Base-by-base conservation (phyloP, 805 yeast genomes). In the Candida krabiensis region DNA sequence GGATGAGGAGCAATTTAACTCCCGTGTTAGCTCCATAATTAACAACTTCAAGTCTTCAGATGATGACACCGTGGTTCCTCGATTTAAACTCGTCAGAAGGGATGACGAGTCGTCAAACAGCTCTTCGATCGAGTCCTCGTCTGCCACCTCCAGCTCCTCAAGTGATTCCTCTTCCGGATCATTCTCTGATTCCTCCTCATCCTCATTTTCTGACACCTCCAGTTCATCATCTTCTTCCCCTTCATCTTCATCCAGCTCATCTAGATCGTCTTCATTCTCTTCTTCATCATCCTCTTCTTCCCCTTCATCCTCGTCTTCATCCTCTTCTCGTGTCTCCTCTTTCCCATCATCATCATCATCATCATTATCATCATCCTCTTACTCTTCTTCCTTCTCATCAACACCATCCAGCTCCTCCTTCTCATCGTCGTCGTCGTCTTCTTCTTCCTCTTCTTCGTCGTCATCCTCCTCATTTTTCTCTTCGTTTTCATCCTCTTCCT, bases 1-100 rank as follows among this genome's bases (percentile, higher is more conserved):
- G 17, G 35, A 26, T 13, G 43, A 35, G 3, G 39, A 36, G n/a
- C 37, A 38, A 26, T 43, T 41, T 33, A 38, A 46, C 16, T 30
- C 26, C 9, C 33, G 38, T n/a, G 49, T 54, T 16, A 40, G 45
- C 24, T 34, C 47, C 16, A 56, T 56, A 28, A 46, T 55, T 9
- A 37, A 50, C 18, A 50, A 53, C 28, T 54, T 56, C 16, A 54
- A 34, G 37, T 30, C 43, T 27, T 41, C 45, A 7, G 52, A 59
- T 16, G 49, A 53, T 35, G 40, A 53, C 38, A 60, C 56, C 4
- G 54, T 55, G 12, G 46, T 51, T n/a, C 61, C 62, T 7, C 44
- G 62, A 33, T 57, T 57, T 32, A 47, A 48, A 27, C 25, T 56
- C 3, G 38, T 36, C 5, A 55, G 39, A 35, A 46, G 61, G 39